These are phyloP conservation scores for Vitis hybrid DNA, from an alignment of 177 flowering plant genomes.

Conservation along the genomic window DNA sequence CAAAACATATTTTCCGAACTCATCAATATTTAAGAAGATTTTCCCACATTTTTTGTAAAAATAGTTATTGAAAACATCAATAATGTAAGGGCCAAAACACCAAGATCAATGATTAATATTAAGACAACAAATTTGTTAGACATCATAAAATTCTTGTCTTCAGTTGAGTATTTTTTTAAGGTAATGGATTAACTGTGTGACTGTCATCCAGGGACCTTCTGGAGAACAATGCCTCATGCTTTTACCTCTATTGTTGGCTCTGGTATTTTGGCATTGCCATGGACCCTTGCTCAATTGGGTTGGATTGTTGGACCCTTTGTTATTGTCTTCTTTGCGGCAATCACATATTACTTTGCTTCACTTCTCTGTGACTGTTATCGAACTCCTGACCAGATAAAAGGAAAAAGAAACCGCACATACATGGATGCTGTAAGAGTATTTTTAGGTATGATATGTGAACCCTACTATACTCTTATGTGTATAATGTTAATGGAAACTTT, in stretches of 20 bases:
- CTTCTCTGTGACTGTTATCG: slow-evolving; percentile 41
- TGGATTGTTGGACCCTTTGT: slow-evolving; percentile 37
- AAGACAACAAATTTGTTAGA: no score
- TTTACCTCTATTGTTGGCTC: slow-evolving; percentile 39
- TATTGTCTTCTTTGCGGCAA: slow-evolving; percentile 22
- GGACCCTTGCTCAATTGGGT: slow-evolving; percentile 50
- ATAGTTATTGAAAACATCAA: no score
- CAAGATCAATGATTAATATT: no score
- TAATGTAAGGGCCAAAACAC: no score
- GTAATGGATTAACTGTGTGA: neutral
- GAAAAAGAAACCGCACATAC: slow-evolving; percentile 29
- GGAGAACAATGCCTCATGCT: slow-evolving; percentile 38
- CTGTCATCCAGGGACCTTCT: slow-evolving; percentile 27
- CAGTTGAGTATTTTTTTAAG: neutral
- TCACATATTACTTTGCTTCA: slow-evolving; percentile 28
- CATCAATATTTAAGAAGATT: no score
- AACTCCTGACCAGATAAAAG: slow-evolving; percentile 33
- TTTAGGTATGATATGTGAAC: slow-evolving; percentile 15
- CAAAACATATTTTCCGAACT: no score
- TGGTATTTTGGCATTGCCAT: slow-evolving; percentile 40
- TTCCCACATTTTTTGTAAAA: no score
- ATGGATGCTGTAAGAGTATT: slow-evolving; percentile 26
- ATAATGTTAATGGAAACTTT: neutral
- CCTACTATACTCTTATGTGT: neutral
- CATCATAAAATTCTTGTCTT: neutral